Evolutionary conservation across 73 alveolate species (phyloP), one percentile per base, ranked within the genome.

Genomic region (Loxodes magnus): DNA sequence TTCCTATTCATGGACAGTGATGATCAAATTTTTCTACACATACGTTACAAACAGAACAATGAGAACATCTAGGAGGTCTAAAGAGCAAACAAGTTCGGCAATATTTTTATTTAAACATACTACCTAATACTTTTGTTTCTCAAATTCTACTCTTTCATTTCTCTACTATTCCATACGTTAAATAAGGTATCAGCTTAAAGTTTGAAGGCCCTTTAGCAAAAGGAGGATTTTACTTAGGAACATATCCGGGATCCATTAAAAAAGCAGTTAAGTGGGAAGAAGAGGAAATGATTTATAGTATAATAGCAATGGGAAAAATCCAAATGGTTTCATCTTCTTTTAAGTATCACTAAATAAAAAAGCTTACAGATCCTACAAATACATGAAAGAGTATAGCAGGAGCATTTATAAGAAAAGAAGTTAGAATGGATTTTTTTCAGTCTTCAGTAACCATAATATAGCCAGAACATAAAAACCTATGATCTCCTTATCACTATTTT

Each of bases 1-100:
- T 84, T 0, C 82, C 88, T 10, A 84, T 75, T 55, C 74, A 84
- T 15, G 83, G 88, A 49, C 93, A 84, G 56, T 84, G 96, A 52
- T 80, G 88, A 70, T 79, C 91, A 51, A 59, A 74, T 42, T 66
- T 65, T 36, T 67, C 68, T 2, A 80, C 72, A 27, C 96, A 84
- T 42, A 37, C 43, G 38, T 69, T 74, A 29, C 94, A 81, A 29
- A 43, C 67, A 35, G 56, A 20, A 51, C 94, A 81, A 58, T 81
- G 94, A 44, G 54, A 43, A 38, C 76, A 27, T 20, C 92, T 24
- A 9, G 62, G 64, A 22, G 83, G 87, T 42, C 63, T 68, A 21
- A 33, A 56, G 23, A 56, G 42, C 33, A 49, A 38, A 54, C 94
- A 81, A 28, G 78, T 71, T 5, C 37, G 30, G 42, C 94, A 81